A percentile compares a stretch with the other conserved stretches of the same genome.
These are phyloP conservation scores for Pseudogymnoascus sp. DNA, from an alignment of 2,329 filamentous ascomycete species.

Conservation along the genomic window DNA sequence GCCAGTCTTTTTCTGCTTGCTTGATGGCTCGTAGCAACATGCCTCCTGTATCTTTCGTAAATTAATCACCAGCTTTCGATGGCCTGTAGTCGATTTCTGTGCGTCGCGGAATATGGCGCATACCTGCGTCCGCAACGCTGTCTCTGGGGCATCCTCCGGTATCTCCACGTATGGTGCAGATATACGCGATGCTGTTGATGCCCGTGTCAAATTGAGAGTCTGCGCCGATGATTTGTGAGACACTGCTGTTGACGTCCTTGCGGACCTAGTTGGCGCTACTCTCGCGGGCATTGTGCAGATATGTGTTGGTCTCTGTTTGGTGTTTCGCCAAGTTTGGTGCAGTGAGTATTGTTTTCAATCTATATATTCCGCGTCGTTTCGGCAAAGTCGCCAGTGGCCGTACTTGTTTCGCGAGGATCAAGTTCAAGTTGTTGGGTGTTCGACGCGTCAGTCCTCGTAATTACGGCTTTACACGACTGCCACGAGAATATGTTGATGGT, in stretches of 20 bases:
- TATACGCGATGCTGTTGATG: slow-evolving; percentile 35
- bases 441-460: neutral
- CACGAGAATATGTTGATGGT: slow-evolving; percentile 7
- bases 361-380: neutral
- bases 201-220: slow-evolving; percentile 31
- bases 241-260: slow-evolving; percentile 30
- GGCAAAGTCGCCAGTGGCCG: neutral
- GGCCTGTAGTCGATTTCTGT: slow-evolving; percentile 81
- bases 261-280: slow-evolving; percentile 34
- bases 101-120: slow-evolving; percentile 70
- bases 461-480: slow-evolving; percentile 1
- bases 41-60: slow-evolving; percentile 85
- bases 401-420: neutral
- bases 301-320: neutral
- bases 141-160: slow-evolving; percentile 66
- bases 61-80: slow-evolving; percentile 81
- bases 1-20: slow-evolving; percentile 44
- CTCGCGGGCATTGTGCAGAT: slow-evolving; percentile 37
- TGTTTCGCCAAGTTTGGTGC: neutral
- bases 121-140: slow-evolving; percentile 64
- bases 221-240: slow-evolving; percentile 36
- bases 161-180: slow-evolving; percentile 37
- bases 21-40: slow-evolving; percentile 60
- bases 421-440: neutral
- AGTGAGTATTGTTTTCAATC: neutral